A percentile compares a stretch with the other conserved stretches of the same genome.
phyloP scores from a whole-genome alignment of 495 filamentous ascomycete species.

The Daldinia decipiens region DNA sequence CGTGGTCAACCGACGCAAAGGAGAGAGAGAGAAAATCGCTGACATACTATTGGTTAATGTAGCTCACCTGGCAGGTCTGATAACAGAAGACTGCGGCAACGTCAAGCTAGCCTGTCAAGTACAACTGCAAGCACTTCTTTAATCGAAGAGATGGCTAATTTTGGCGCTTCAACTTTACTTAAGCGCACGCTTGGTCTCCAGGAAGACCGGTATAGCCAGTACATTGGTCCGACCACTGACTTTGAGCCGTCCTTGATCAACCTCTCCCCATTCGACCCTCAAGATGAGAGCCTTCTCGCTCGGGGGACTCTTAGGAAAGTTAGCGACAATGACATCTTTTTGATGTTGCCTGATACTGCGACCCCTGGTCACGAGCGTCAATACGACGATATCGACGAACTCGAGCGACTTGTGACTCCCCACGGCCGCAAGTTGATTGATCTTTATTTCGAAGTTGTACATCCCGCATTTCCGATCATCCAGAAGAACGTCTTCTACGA shows the following conservation, averaged over 20 bases:
- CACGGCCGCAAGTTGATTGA: slow-evolving; percentile 84
- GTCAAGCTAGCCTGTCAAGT: slow-evolving; percentile 64
- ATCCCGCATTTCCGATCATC: slow-evolving; percentile 90
- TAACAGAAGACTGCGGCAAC: slow-evolving; percentile 62
- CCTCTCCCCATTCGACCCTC: slow-evolving; percentile 74
- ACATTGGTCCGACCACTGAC: slow-evolving; percentile 75
- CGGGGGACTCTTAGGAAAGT: slow-evolving; percentile 80
- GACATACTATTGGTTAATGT: slow-evolving; percentile 57
- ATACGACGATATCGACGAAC: slow-evolving; percentile 74
- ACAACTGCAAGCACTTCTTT: slow-evolving; percentile 63
- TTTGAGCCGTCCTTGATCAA: slow-evolving; percentile 79
- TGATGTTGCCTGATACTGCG: slow-evolving; percentile 74
- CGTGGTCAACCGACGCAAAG: slow-evolving; percentile 38
- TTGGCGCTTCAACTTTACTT: slow-evolving; percentile 67
- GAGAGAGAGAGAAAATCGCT: slow-evolving; percentile 44
- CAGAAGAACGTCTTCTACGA: slow-evolving; percentile 89
- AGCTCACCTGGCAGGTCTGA: slow-evolving; percentile 65
- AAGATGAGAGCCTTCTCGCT: slow-evolving; percentile 74
- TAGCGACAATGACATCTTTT: slow-evolving; percentile 84
- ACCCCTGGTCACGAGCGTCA: slow-evolving; percentile 69
- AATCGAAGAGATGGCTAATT: slow-evolving; percentile 69
- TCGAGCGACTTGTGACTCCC: slow-evolving; percentile 84
- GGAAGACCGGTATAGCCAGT: slow-evolving; percentile 68
- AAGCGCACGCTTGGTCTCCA: slow-evolving; percentile 74
- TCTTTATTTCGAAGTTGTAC: slow-evolving; percentile 87